phyloP scores from a whole-genome alignment of 768 basidiomycete species.

The Leccinum longicurvipes region DNA sequence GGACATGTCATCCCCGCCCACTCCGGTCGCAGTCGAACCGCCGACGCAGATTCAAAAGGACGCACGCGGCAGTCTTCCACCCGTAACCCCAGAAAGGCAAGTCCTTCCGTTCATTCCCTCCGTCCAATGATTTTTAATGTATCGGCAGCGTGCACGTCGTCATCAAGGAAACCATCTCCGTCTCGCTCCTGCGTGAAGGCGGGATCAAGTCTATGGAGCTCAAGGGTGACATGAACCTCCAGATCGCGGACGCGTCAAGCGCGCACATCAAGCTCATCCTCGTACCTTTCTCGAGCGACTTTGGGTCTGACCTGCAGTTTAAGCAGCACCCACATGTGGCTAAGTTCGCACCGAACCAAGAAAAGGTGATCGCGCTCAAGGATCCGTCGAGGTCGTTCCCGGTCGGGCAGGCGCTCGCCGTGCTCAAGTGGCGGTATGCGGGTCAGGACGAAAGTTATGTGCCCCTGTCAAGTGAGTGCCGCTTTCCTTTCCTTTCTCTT shows the following conservation, averaged over 20 bases:
- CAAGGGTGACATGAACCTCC: slow-evolving; percentile 92
- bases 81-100: slow-evolving; percentile 76
- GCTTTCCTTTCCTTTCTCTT: slow-evolving; percentile 3
- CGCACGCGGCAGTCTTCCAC: slow-evolving; percentile 64
- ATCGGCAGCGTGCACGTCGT: slow-evolving; percentile 72
- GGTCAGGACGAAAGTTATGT: slow-evolving; percentile 90
- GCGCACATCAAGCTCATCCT: slow-evolving; percentile 72
- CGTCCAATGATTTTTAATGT: neutral
- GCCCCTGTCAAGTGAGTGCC: slow-evolving; percentile 80
- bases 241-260: slow-evolving; percentile 71
- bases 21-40: slow-evolving; percentile 47
- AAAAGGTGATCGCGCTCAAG: slow-evolving; percentile 74
- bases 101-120: neutral
- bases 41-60: slow-evolving; percentile 42
- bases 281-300: slow-evolving; percentile 49
- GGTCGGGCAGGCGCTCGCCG: slow-evolving; percentile 79
- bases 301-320: slow-evolving; percentile 79
- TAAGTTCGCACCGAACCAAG: slow-evolving; percentile 71
- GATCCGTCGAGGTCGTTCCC: slow-evolving; percentile 83
- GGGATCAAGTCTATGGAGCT: slow-evolving; percentile 88
- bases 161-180: slow-evolving; percentile 79
- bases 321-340: slow-evolving; percentile 96
- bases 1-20: slow-evolving; percentile 46
- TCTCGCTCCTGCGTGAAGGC: slow-evolving; percentile 84
- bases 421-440: slow-evolving; percentile 89